Base-by-base conservation (phyloP, 148 eudicot species). In the Nyssa sinensis region DNA sequence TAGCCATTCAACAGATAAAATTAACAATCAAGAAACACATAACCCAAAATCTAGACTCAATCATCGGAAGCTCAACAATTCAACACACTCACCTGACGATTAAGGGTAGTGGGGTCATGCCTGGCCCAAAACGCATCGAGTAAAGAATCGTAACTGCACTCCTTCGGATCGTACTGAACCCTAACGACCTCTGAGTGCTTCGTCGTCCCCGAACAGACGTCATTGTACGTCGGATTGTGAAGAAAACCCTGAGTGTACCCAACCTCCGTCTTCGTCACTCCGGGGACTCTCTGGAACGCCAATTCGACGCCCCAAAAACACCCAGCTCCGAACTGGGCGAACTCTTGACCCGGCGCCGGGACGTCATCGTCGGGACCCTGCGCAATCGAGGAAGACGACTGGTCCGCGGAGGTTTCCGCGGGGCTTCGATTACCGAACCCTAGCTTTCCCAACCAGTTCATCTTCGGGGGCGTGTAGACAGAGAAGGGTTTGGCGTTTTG, bases 241-340 rank as follows among this genome's bases (percentile, higher is more conserved):
- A 75, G 7, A 66, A 23, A 34, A 2, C 87, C 87, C 67, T 84
- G 87, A 6, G 67, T 55, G 65, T 84, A 81, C 5, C 87, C 87
- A 1, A 82, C 88, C 35, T 85, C 85, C 6, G 88, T 82, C 63
- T 74, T 85, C 7, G 81, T 82, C 23, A 85, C 88, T 66, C 82
- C 88, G 0, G 83, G 73, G 31, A 85, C 81, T 70, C 88, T 79
- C 81, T 85, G 88, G 21, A 70, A 85, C 29, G 81, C 84, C 69
- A 85, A 69, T 51, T 85, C 88, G 2, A 74, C 80, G 0, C 88
- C 88, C 88, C 88, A 85, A 66, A 85, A 85, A 23, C 88, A 85
- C 12, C 88, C 88, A 0, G 84, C 84, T 16, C 87, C 87, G 58
- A 84, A 84, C 55, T 84, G 84, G 5, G 78, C 83, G 61, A 84